phyloP scores from a whole-genome alignment of 345 rosid species.

The Sapria himalayana region DNA sequence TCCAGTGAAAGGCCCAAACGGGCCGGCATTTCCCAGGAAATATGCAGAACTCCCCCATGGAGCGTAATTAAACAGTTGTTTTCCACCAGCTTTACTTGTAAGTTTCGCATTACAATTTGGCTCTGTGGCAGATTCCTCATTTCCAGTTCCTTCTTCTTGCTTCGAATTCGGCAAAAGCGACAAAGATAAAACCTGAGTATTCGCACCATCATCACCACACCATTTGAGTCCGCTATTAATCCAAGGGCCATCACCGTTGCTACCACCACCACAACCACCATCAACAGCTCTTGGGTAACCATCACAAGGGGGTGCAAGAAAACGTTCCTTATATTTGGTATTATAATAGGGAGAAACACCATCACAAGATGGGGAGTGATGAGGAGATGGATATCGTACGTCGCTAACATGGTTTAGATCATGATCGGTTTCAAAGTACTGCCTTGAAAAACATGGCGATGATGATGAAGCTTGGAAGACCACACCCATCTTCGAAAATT shows the following conservation, averaged over 20 bases:
- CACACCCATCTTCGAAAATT: constrained; percentile 11
- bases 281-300: constrained; percentile 10
- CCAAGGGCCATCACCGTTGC: constrained; percentile 8
- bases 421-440: constrained; percentile 9
- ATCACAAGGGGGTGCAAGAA: constrained; percentile 13
- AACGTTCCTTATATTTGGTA: constrained; percentile 11
- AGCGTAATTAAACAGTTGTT: constrained; percentile 14
- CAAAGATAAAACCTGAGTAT: constrained; percentile 24
- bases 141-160: constrained; percentile 10
- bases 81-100: constrained; percentile 11
- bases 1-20: constrained; percentile 63
- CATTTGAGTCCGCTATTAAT: constrained; percentile 11
- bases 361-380: constrained; percentile 14
- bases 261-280: neutral
- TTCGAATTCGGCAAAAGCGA: constrained; percentile 31
- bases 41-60: constrained; percentile 11
- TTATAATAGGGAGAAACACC: constrained; percentile 14
- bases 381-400: constrained; percentile 8
- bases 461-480: too few species aligned
- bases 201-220: constrained; percentile 12
- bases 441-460: constrained; percentile 9
- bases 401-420: constrained; percentile 9
- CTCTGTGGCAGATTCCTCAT: constrained; percentile 5
- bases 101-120: constrained; percentile 6
- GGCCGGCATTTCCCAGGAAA: constrained; percentile 18